Evolutionary conservation across 1,284 basidiomycete genomes (phyloP), one percentile per base, ranked within the genome.

Genomic region (Irpex sp.): DNA sequence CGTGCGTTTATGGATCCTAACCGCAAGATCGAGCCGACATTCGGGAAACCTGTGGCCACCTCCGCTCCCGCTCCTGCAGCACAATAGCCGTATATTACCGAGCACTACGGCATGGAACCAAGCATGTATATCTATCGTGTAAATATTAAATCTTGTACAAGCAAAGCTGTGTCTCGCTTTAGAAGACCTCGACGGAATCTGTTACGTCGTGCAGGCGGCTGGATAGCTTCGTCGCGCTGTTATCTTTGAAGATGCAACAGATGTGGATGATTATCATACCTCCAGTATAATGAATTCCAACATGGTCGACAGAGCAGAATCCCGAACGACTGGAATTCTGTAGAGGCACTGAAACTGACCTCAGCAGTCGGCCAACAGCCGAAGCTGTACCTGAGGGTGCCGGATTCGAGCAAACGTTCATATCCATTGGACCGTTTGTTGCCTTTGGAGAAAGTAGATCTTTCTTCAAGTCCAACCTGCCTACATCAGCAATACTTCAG

Each of bases 1-100:
- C 77, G 82, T 57, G 75, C 81, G 5, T 98, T 94, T 78, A 98
- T 98, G 94, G 92, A 97, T 74, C 72, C 83, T 36, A 85, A 76
- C 39, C 85, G 97, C 57, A 87, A 87, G 76, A 98, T 99, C 63
- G 85, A 88, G 62, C 87, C 86, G 1, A 77, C 72, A 0, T 69
- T 73, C 33, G 73, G 74, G 35, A 81, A 75, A 68, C 60, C 66
- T n/a, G 56, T 58, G 19, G 54, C 57, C 26, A 50, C 59, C 31
- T 33, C 31, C 31, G 31, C 26, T 26, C 26, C 26, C n/a, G 31
- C 58, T 51, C 50, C 60, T 35, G 36, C 11, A 47, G 19, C 37
- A 36, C 21, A 55, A 54, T 31, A 37, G 17, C n/a, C 53, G 15
- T 1, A 4, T 55, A 15, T 55, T 15, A 17, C 55, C 15, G 33